phyloP scores from a whole-genome alignment of 495 filamentous ascomycete genomes.

The Podospora sp. region DNA sequence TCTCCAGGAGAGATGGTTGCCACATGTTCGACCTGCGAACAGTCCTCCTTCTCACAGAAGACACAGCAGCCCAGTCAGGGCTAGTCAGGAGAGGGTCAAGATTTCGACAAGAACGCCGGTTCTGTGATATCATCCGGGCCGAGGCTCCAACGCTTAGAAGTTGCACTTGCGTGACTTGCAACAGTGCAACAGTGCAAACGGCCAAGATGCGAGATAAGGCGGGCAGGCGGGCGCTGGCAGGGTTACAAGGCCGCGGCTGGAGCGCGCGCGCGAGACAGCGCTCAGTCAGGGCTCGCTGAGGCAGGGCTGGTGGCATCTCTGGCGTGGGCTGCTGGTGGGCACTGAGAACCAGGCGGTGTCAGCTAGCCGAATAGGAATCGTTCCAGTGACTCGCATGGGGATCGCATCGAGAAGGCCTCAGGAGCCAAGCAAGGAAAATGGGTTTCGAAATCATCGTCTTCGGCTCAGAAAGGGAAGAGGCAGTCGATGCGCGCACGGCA shows the following conservation, averaged over 20 bases:
- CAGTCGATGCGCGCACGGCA: not conserved
- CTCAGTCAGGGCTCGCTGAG: not conserved
- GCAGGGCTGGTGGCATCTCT: not conserved
- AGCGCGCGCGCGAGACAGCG: slow-evolving; percentile 14
- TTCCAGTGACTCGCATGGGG: slow-evolving; percentile 12
- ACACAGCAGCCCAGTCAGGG: not conserved
- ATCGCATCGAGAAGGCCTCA: not conserved
- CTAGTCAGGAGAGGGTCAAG: not conserved
- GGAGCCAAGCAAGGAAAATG: not conserved
- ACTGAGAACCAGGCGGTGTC: not conserved
- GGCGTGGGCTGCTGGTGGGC: not conserved
- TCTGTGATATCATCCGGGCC: slow-evolving; percentile 1
- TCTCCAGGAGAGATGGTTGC: slow-evolving; percentile 1
- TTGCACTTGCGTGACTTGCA: no score
- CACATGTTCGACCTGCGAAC: slow-evolving; percentile 8
- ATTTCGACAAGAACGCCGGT: slow-evolving; percentile 2
- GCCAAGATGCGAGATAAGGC: slow-evolving; percentile 18
- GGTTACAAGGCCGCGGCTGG: not conserved
- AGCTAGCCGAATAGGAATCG: slow-evolving; percentile 23
- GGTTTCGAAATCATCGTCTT: not conserved
- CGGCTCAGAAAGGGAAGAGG: not conserved
- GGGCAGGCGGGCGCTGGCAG: not conserved
- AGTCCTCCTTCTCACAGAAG: not conserved
- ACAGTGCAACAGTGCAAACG: slow-evolving; percentile 7
- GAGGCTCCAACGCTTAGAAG: slow-evolving; percentile 3